These are phyloP conservation scores for Candida oleophila DNA, from an alignment of 805 yeast species.

Conservation along the genomic window DNA sequence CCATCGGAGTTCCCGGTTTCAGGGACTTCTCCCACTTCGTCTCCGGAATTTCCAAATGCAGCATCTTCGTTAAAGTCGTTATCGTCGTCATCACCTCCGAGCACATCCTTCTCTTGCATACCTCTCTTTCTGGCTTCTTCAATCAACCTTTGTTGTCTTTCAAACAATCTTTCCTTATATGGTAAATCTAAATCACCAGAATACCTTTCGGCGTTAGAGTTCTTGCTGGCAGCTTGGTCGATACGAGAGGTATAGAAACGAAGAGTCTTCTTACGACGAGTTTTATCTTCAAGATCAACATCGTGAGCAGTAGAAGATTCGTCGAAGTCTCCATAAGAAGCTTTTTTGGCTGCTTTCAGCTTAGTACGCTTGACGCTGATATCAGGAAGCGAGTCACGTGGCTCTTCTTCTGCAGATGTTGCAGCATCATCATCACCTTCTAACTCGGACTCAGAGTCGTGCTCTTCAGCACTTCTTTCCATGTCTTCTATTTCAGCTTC, in stretches of 20 bases:
- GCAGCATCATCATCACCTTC: conserved; percentile 16
- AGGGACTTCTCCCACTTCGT: conserved; percentile 41
- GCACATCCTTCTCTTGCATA: conserved; percentile 39
- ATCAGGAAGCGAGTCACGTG: conserved; percentile 47
- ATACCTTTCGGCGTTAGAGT: conserved; percentile 26
- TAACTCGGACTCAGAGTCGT: conserved; percentile 14
- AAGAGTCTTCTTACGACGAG: conserved; percentile 72
- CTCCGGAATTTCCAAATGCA: conserved; percentile 29
- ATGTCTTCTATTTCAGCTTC: conserved; percentile 8
- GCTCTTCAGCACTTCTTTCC: conserved; percentile 19
- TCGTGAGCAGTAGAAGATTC: conserved; percentile 69
- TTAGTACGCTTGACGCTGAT: conserved; percentile 53
- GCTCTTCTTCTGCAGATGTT: conserved; percentile 17
- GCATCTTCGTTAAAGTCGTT: conserved; percentile 35
- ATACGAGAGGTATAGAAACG: conserved; percentile 97
- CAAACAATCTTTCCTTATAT: conserved; percentile 84
- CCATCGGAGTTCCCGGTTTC: conserved; percentile 42
- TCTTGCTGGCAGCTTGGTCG: conserved; percentile 75
- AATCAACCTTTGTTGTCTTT: conserved; percentile 80
- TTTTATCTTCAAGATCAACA: conserved; percentile 84
- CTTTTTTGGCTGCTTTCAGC: conserved; percentile 19
- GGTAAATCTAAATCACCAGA: conserved; percentile 93
- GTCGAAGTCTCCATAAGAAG: conserved; percentile 50
- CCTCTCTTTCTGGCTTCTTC: conserved; percentile 92
- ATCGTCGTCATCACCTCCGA: conserved; percentile 55